Base-by-base conservation (phyloP, 305 asterid species). In the Ruellia speciosa region DNA sequence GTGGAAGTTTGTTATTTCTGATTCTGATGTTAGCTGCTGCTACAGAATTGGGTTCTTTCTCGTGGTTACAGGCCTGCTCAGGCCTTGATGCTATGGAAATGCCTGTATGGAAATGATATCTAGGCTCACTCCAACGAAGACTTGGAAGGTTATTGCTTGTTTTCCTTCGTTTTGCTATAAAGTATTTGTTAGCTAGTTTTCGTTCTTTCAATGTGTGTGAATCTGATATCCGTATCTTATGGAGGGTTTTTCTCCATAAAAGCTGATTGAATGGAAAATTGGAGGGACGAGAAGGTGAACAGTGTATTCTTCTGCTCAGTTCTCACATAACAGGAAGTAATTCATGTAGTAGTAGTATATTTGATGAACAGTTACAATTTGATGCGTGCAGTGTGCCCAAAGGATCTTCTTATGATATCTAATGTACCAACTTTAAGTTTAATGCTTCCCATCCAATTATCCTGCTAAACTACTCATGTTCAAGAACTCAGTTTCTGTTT, bases 61-160 rank as follows among this genome's bases (percentile, higher is more conserved):
- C 83, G 77, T 62, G 98, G 95, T 62, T 90, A 63, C 70, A 83
- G 88, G 73, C 87, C 95, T 66, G 86, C 64, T 64, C 98, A 90
- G 77, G 96, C 98, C 56, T 52, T 90, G 81, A 90, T 90, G 96
- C 56, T 90, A 52, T 85, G 98, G 98, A 90, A 85, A 73, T 83
- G 88, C 67, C 78, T 90, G 12, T 90, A 90, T 52, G 83, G 93
- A 50, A 67, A 85, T 66, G 78, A 84, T 66, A 68, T 78, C 33
- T 90, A 94, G 98, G 98, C 93, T 58, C 76, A 67, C 16, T 58
- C 68, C 72, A 15, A 28, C 40, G 96, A 83, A 59, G 96, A 90
- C 64, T 66, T 90, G 46, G 79, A 87, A 85, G 96, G 98, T 87
- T 43, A 14, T 41, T 52, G n/a, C 51, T 17, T 24, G n/a, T 16